phyloP scores from a whole-genome alignment of 257 asterid species.

The Mentha longifolia region DNA sequence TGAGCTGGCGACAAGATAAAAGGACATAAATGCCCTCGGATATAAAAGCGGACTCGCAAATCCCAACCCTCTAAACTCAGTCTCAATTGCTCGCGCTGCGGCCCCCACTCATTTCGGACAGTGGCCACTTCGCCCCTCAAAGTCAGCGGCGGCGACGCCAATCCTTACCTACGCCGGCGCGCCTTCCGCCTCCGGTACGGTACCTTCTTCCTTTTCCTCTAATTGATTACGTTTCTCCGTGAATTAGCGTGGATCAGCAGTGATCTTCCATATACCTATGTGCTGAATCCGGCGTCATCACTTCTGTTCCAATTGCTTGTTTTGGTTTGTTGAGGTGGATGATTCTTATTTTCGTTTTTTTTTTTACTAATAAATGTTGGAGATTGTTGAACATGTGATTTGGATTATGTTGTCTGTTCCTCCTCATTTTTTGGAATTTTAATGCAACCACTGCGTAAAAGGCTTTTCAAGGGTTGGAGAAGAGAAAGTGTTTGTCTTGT shows the following conservation, averaged over 20 bases:
- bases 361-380: constrained; percentile 8
- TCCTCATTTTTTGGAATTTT: neutral
- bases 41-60: constrained; percentile 28
- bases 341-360: neutral
- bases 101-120: constrained; percentile 47
- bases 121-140: constrained; percentile 41
- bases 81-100: constrained; percentile 41
- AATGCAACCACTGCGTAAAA: constrained; percentile 21
- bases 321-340: neutral
- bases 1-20: neutral
- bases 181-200: constrained; percentile 27
- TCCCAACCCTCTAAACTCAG: constrained; percentile 38
- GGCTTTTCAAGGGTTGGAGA: constrained; percentile 3
- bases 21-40: constrained; percentile 36
- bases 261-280: constrained; percentile 27
- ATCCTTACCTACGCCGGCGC: constrained; percentile 35
- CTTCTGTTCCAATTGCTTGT: neutral
- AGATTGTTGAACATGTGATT: constrained; percentile 25
- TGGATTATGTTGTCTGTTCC: neutral
- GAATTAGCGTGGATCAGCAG: constrained; percentile 26
- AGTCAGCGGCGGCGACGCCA: constrained; percentile 55
- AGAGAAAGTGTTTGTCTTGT: neutral
- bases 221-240: constrained; percentile 26
- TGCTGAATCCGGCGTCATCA: constrained; percentile 22
- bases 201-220: constrained; percentile 6